Evolutionary conservation across 2,329 filamentous ascomycete genomes (phyloP).

Genomic region (Pseudohalonectria lignicola): DNA sequence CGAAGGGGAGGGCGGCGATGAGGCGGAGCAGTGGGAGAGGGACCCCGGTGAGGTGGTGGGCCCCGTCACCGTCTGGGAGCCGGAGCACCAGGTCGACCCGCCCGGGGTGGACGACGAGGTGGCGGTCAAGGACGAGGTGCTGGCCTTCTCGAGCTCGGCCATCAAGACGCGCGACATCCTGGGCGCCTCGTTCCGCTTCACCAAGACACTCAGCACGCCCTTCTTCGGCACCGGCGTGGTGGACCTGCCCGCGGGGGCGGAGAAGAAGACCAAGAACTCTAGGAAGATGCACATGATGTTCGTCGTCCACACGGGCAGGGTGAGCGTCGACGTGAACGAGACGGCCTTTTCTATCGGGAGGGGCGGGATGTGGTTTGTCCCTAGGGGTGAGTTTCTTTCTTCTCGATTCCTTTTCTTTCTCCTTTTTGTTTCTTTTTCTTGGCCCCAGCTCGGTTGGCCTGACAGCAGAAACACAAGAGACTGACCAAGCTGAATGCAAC

Average conservation of each 20-base stretch:
- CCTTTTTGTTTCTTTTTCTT: slow-evolving; percentile 6
- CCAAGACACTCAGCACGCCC: slow-evolving; percentile 71
- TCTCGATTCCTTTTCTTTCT: slow-evolving; percentile 1
- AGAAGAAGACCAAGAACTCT: slow-evolving; percentile 85
- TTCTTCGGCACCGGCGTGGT: slow-evolving; percentile 89
- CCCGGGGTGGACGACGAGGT: slow-evolving; percentile 43
- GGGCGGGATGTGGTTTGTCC: slow-evolving; percentile 89
- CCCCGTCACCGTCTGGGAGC: slow-evolving; percentile 53
- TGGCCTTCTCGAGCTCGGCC: slow-evolving; percentile 44
- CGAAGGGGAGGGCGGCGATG: slow-evolving; percentile 28
- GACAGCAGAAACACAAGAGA: not conserved
- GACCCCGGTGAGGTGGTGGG: slow-evolving; percentile 54
- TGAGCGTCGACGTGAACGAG: slow-evolving; percentile 67
- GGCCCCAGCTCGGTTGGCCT: not conserved
- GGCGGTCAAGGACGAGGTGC: slow-evolving; percentile 40
- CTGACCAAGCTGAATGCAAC: slow-evolving; percentile 4
- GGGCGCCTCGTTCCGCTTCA: slow-evolving; percentile 70
- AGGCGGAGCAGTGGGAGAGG: slow-evolving; percentile 60
- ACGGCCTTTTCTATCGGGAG: slow-evolving; percentile 72
- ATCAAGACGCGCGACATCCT: slow-evolving; percentile 48
- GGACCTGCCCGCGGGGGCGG: slow-evolving; percentile 70
- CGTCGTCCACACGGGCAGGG: slow-evolving; percentile 76
- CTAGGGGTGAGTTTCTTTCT: slow-evolving; percentile 60
- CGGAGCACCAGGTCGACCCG: slow-evolving; percentile 41
- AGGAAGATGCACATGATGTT: slow-evolving; percentile 97